Base-by-base conservation (phyloP, 2,329 filamentous ascomycete species). In the Lecanicillium sp. region DNA sequence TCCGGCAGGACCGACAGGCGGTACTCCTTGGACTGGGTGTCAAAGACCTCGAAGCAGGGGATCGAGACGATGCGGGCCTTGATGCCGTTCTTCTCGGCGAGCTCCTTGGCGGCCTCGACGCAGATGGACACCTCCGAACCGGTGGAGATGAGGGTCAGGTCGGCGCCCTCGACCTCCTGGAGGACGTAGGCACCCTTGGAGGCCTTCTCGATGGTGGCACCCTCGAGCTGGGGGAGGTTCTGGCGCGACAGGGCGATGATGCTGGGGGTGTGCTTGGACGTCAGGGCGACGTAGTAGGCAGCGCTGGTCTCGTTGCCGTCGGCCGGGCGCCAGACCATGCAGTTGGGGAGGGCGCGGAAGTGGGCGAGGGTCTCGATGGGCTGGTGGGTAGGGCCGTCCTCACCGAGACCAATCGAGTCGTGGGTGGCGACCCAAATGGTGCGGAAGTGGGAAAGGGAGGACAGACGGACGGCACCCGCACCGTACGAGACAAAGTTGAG, bases 401-500 rank as follows among this genome's bases (percentile, higher is more conserved):
- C 93, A 72, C 93, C 93, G 59, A 97, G 88, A 78, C 93, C 93
- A 62, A 98, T 98, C 57, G 91, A 96, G 80, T 97, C 91, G 81
- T 97, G 91, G 60, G 91, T 97, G 63, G 93, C 91, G 60, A 97
- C 81, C 84, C 93, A 95, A 77, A 98, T 90, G 66, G 83, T 78
- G 62, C 91, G 91, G 68, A 90, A 79, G 70, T 87, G 90, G 39
- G 90, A 95, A 59, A 98, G 81, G 33, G 93, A 84, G 30, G 90
- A 95, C 53, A 98, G 83, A 73, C 93, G 91, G 66, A 97, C 86
- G 62, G 93, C 85, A 72, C 93, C 93, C 57, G 93, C 90, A 59
- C 88, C 91, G 69, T 98, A 98, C 21, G 91, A 97, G 59, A 97
- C 90, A 71, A 98, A 98, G 86, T 97, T 98, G 60, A 98, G 79